These are phyloP conservation scores for Brassica hybrid DNA, from an alignment of 441 rosid genomes.

Conservation along the genomic window DNA sequence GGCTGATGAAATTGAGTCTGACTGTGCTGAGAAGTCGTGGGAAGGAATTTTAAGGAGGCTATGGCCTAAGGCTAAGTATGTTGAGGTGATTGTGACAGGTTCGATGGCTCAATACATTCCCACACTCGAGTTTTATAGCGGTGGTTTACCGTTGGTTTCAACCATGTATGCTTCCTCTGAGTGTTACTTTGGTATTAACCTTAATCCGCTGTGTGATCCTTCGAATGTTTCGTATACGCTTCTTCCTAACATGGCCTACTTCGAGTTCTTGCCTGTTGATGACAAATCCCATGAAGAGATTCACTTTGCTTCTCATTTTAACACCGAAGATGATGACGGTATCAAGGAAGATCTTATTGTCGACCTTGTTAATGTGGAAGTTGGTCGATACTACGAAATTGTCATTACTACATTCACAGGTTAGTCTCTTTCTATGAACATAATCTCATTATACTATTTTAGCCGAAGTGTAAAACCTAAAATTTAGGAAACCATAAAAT, in stretches of 20 bases:
- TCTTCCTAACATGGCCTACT: conserved; percentile 87
- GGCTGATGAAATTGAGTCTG: conserved; percentile 60
- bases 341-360: conserved; percentile 48
- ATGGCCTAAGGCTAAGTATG: conserved; percentile 84
- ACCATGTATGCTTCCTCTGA: conserved; percentile 96
- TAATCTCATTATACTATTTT: not conserved
- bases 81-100: conserved; percentile 89
- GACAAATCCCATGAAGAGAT: conserved; percentile 48
- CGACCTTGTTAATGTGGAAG: conserved; percentile 73
- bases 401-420: conserved; percentile 91
- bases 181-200: conserved; percentile 86
- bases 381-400: conserved; percentile 75
- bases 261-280: conserved; percentile 80
- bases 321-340: conserved; percentile 40
- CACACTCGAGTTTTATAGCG: conserved; percentile 77
- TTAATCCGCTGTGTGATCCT: conserved; percentile 71
- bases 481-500: too few species aligned
- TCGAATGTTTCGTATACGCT: conserved; percentile 85
- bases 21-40: conserved; percentile 66
- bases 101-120: conserved; percentile 94
- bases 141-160: conserved; percentile 79
- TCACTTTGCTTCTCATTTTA: conserved; percentile 43
- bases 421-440: conserved; percentile 16
- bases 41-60: conserved; percentile 79
- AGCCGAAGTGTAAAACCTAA: too few species aligned